Base-by-base conservation (phyloP, 805 yeast genomes). In the Candida loeiensis region DNA sequence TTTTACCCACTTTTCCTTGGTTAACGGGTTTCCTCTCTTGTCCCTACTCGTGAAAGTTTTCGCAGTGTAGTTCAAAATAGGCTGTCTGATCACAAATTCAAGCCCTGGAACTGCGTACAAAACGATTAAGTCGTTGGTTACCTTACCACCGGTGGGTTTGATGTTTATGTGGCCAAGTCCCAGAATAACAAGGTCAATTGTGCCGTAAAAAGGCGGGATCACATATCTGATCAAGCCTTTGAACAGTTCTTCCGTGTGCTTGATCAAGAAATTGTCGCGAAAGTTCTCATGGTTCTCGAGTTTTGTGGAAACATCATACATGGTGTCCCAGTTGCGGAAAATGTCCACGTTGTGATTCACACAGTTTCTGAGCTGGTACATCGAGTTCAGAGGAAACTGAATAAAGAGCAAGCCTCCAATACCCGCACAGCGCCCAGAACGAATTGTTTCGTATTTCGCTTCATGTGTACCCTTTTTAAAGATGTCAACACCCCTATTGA, bases 141-240 rank as follows among this genome's bases (percentile, higher is more conserved):
- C 55, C 34, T 45, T 42, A 1, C 56, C 42, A 1, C 87, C 84
- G 0, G 85, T 80, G 2, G 89, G 82, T 4, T 69, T 71, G 12
- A 85, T 55, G 26, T 77, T 73, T 2, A 84, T 45, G 48, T 72
- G 80, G 0, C 93, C 93, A n/a, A 80, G 54, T 44, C 79, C 79
- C 38, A 76, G 77, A 7, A 85, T 48, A 2, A 85, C 82, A 19
- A 85, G 50, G 50, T 85, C 95, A 7, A 85, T 61, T 4, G 74
- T 55, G 0, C 91, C 91, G 43, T 60, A 65, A 49, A 84, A 84
- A n/a, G 87, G 85, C 0, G 93, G 91, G 3, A 85, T 66, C 2
- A 75, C 65, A 45, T 71, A 80, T 34, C 50, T 29, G 40, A 21
- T 43, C 47, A 27, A 45, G 42, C 77, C 61, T n/a, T 43, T 45